These are phyloP conservation scores for Alternaria rosae DNA, from an alignment of 2,329 filamentous ascomycete genomes.

Conservation along the genomic window DNA sequence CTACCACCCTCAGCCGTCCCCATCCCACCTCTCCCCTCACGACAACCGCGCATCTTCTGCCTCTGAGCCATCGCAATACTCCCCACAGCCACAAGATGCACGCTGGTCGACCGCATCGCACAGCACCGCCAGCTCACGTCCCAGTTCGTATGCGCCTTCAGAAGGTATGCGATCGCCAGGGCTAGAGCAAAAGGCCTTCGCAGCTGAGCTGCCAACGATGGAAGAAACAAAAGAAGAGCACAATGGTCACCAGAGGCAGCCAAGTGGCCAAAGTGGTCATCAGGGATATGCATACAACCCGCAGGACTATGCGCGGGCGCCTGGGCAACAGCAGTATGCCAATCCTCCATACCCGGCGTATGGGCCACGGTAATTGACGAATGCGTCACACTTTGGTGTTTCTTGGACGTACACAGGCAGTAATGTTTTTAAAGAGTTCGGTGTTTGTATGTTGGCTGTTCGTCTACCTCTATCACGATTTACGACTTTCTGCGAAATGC, in stretches of 20 bases:
- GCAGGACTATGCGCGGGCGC: conserved; percentile 39
- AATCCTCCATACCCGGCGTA: conserved; percentile 16
- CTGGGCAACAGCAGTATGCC: conserved; percentile 14
- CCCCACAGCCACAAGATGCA: conserved; percentile 37
- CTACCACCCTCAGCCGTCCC: conserved; percentile 45
- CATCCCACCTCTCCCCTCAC: conserved; percentile 36
- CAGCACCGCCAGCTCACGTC: conserved; percentile 39
- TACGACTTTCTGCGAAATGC: conserved; percentile 3
- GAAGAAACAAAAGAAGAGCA: conserved; percentile 47
- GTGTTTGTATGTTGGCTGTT: background rate
- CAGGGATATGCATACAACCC: conserved; percentile 46
- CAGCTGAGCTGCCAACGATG: conserved; percentile 46
- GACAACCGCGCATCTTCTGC: conserved; percentile 31
- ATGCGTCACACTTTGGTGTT: background rate
- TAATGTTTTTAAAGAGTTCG: background rate
- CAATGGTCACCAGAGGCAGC: conserved; percentile 23
- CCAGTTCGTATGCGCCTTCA: conserved; percentile 46
- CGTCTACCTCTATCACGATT: background rate
- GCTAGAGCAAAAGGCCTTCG: conserved; percentile 44
- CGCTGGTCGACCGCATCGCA: conserved; percentile 45
- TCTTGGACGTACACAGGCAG: background rate
- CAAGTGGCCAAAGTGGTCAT: conserved; percentile 18
- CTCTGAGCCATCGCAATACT: conserved; percentile 30
- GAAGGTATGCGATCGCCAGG: conserved; percentile 46
- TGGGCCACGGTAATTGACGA: background rate